Conservation (phyloP, 371 early-diverging fungal genomes). For the Funneliformis caledonium region DNA sequence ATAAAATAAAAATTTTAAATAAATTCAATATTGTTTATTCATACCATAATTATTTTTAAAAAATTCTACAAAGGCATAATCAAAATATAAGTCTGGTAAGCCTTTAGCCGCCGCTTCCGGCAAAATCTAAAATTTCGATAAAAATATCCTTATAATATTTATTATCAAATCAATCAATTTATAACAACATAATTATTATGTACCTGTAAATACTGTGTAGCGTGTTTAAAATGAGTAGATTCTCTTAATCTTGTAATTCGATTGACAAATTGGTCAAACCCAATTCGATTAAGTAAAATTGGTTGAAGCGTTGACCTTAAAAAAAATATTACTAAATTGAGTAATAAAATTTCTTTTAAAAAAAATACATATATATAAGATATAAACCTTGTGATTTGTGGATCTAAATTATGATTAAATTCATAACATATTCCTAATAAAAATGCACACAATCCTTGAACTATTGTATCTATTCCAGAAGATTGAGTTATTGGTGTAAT, state of each 20-base stretch:
- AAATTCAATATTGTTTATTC: neutral
- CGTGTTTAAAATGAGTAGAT: conserved; percentile 76
- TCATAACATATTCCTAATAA: conserved; percentile 85
- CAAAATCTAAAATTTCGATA: conserved; percentile 43
- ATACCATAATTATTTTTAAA: conserved; percentile 80
- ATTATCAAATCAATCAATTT: neutral
- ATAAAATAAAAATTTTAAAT: neutral
- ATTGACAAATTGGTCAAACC: conserved; percentile 80
- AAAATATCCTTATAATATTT: neutral
- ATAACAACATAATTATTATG: conserved; percentile 6
- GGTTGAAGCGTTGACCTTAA: conserved; percentile 73
- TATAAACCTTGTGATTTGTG: conserved; percentile 63
- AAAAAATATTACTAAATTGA: neutral
- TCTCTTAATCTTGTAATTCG: conserved; percentile 85
- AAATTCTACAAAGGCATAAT: conserved; percentile 80
- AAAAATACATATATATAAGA: neutral
- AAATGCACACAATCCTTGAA: conserved; percentile 91
- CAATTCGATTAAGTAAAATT: conserved; percentile 84
- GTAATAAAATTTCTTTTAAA: neutral
- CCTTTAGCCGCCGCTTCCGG: conserved; percentile 52
- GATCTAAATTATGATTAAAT: conserved; percentile 80
- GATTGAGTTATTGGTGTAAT: conserved; percentile 86
- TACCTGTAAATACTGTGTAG: conserved; percentile 65
- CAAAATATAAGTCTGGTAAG: conserved; percentile 70
- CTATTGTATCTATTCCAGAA: conserved; percentile 78